These are phyloP conservation scores for Jatropha podagrica DNA, from an alignment of 441 rosid species.

Conservation along the genomic window DNA sequence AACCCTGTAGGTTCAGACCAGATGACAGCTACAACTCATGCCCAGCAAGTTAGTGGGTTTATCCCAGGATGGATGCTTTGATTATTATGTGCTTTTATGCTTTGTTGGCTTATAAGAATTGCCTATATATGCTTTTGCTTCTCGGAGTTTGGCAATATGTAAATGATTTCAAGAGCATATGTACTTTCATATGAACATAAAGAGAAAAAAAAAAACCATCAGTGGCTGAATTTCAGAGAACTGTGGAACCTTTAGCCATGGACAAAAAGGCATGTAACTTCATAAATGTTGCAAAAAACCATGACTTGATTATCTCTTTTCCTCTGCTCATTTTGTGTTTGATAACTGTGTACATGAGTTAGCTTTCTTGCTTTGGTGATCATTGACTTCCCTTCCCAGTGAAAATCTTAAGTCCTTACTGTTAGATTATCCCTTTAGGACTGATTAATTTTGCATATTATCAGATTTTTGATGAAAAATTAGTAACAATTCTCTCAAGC, in stretches of 20 bases:
- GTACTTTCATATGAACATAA: slow-evolving; percentile 22
- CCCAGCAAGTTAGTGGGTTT: slow-evolving; percentile 72
- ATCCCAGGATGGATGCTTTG: slow-evolving; percentile 99
- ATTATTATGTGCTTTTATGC: slow-evolving; percentile 15
- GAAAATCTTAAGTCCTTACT: no score
- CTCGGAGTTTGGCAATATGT: slow-evolving; percentile 28
- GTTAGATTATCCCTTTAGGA: no score
- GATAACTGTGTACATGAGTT: no score
- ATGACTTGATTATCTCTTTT: background rate
- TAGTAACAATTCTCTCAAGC: no score
- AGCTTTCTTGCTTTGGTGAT: no score
- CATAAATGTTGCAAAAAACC: slow-evolving; percentile 14
- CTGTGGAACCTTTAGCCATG: slow-evolving; percentile 28
- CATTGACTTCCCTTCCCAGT: no score
- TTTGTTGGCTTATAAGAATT: background rate
- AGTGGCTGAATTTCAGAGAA: slow-evolving; percentile 30
- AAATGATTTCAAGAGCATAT: slow-evolving; percentile 34
- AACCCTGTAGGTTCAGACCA: slow-evolving; percentile 68
- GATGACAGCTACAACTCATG: slow-evolving; percentile 49
- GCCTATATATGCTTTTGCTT: slow-evolving; percentile 20
- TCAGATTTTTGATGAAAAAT: no score
- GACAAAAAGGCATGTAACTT: slow-evolving; percentile 19
- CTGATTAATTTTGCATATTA: no score
- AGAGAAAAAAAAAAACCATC: slow-evolving; percentile 9
- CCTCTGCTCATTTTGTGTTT: background rate